These are phyloP conservation scores for Antitrichia curtipendula DNA, from an alignment of 225 moss, liverwort and hornwort species.

Conservation along the genomic window DNA sequence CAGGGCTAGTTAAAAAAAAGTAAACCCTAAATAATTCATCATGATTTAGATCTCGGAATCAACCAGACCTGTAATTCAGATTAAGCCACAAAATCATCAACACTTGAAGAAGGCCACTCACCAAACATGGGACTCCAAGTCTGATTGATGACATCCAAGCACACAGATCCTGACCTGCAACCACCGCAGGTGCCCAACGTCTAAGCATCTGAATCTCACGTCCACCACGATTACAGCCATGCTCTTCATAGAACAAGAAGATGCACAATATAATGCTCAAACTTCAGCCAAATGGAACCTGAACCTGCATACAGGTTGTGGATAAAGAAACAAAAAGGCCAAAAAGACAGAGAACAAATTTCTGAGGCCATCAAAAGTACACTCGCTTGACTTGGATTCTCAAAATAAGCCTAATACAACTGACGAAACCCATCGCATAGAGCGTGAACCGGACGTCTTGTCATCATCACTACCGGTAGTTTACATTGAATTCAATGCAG, in stretches of 20 bases:
- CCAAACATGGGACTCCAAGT: conserved; percentile 99
- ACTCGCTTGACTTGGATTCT: not conserved
- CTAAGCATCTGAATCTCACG: conserved; percentile 25
- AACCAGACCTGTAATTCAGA: not conserved
- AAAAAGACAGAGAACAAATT: not conserved
- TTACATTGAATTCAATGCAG: not conserved
- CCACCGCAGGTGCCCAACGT: conserved; percentile 17
- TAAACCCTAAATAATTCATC: not conserved
- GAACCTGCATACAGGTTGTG: conserved; percentile 19
- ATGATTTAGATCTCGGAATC: not conserved
- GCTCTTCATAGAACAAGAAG: conserved; percentile 10
- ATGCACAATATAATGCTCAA: conserved; percentile 14
- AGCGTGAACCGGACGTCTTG: not conserved
- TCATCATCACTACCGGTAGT: not conserved
- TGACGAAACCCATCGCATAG: not conserved
- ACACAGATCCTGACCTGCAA: conserved; percentile 89
- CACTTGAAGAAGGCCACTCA: conserved; percentile 12
- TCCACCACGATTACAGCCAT: conserved; percentile 15
- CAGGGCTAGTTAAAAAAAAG: not conserved
- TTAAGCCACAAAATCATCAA: not conserved
- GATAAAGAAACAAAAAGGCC: not conserved
- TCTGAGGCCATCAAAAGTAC: not conserved
- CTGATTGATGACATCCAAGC: conserved; percentile 96
- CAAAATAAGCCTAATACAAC: not conserved
- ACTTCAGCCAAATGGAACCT: conserved; percentile 13